A percentile compares a stretch with the other conserved stretches of the same genome.
Evolutionary conservation across 495 filamentous ascomycete genomes (phyloP).

Genomic region (Chaetomium fimeti): DNA sequence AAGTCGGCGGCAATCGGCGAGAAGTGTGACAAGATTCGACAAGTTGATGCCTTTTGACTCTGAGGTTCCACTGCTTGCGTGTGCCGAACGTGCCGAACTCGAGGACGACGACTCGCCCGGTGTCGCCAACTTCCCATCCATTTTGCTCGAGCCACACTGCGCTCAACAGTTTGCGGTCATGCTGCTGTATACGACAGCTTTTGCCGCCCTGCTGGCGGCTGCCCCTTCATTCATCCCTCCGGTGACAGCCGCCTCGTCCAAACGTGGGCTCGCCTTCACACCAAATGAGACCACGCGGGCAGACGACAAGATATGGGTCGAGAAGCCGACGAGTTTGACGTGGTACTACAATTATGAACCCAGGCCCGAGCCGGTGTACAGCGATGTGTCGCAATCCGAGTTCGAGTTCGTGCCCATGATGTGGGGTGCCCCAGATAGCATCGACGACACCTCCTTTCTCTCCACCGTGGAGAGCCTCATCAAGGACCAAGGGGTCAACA

Average conservation of each 20-base stretch:
- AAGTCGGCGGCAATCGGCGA: slow-evolving; percentile 9
- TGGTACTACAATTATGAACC: slow-evolving; percentile 81
- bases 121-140: neutral
- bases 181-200: slow-evolving; percentile 13
- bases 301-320: slow-evolving; percentile 62
- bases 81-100: neutral
- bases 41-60: neutral
- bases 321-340: slow-evolving; percentile 55
- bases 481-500: slow-evolving; percentile 50
- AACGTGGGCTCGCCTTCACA: slow-evolving; percentile 70
- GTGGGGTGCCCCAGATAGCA: slow-evolving; percentile 56
- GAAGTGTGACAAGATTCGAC: neutral
- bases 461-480: slow-evolving; percentile 53
- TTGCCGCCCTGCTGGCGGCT: slow-evolving; percentile 17
- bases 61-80: too few relatives aligned
- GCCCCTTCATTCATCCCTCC: slow-evolving; percentile 18
- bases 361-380: slow-evolving; percentile 51
- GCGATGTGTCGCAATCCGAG: slow-evolving; percentile 40
- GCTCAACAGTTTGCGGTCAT: neutral
- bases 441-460: slow-evolving; percentile 55
- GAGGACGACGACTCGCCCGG: neutral
- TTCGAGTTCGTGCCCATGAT: slow-evolving; percentile 82
- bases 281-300: slow-evolving; percentile 47
- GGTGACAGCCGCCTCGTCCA: slow-evolving; percentile 46
- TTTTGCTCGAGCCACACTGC: too few relatives aligned